These are phyloP conservation scores for Cercospora janseana DNA, from an alignment of 2,329 filamentous ascomycete species.

Conservation along the genomic window DNA sequence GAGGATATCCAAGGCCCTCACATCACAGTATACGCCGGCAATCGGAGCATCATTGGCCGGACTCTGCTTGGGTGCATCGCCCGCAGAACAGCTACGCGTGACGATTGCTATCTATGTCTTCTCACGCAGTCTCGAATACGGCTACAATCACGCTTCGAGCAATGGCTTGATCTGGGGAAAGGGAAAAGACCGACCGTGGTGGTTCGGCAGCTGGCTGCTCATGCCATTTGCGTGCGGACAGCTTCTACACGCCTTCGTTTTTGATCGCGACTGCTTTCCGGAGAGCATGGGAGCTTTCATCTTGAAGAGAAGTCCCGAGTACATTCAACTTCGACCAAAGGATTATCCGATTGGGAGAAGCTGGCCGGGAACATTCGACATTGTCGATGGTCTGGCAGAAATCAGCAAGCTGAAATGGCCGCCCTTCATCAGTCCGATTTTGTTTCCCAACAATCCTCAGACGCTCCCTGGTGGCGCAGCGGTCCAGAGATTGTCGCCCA, in stretches of 20 bases:
- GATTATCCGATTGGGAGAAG: conserved; percentile 67
- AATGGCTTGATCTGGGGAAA: conserved; percentile 55
- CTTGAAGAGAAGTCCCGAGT: conserved; percentile 68
- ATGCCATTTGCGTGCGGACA: conserved; percentile 52
- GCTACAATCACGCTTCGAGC: conserved; percentile 78
- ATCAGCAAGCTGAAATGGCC: conserved; percentile 85
- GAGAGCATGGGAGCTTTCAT: conserved; percentile 65
- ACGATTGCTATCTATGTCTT: conserved; percentile 79
- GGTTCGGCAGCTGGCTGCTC: conserved; percentile 53
- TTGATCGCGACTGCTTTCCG: conserved; percentile 53
- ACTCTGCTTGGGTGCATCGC: conserved; percentile 76
- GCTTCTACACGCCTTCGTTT: conserved; percentile 52
- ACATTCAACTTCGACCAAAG: conserved; percentile 70
- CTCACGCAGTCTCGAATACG: conserved; percentile 79
- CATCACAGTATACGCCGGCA: conserved; percentile 79
- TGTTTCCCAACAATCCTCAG: conserved; percentile 67
- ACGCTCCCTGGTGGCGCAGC: conserved; percentile 55
- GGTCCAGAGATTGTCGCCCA: conserved; percentile 68
- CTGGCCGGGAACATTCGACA: conserved; percentile 74
- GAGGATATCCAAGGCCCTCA: conserved; percentile 68
- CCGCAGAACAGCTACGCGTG: conserved; percentile 66
- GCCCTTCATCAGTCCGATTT: conserved; percentile 79
- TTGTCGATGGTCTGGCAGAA: conserved; percentile 76
- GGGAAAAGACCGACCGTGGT: conserved; percentile 62
- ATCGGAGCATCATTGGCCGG: conserved; percentile 88